Percentiles rank a stretch among this genome's conserved stretches.
Evolutionary conservation across 805 yeast species (phyloP).

Genomic region (Wickerhamomyces strasburgensis): DNA sequence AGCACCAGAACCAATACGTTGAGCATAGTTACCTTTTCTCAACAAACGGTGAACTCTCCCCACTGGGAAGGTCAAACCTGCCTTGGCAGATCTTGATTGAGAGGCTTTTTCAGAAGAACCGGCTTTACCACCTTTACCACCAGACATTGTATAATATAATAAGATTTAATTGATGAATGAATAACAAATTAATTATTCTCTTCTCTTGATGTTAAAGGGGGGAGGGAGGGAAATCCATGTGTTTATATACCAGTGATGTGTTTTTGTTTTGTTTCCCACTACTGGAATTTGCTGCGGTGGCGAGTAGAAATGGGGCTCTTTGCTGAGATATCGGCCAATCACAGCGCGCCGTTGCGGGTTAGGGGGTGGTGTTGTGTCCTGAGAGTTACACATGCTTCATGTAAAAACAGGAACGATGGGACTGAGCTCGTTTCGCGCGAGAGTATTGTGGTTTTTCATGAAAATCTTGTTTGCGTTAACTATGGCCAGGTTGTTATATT

Average conservation of each 20-base stretch:
- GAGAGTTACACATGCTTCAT: conserved; percentile 5
- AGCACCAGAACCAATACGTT: conserved; percentile 99
- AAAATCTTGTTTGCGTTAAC: background rate
- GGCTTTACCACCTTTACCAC: conserved; percentile 81
- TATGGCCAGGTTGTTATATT: background rate
- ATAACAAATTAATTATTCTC: too few species aligned
- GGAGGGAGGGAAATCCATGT: background rate
- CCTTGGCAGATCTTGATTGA: conserved; percentile 97
- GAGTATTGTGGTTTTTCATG: background rate
- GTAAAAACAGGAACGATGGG: conserved; percentile 9
- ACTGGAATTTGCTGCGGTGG: too few species aligned
- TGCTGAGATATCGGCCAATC: too few species aligned
- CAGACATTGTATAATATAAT: conserved; percentile 66
- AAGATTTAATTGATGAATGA: conserved; percentile 76
- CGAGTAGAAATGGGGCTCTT: too few species aligned
- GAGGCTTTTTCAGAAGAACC: conserved; percentile 93
- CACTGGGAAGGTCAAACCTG: conserved; percentile 98
- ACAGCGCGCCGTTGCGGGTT: too few species aligned
- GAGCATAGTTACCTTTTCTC: conserved; percentile 97
- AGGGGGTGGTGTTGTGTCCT: too few species aligned
- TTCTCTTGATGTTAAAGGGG: background rate
- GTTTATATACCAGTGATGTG: background rate
- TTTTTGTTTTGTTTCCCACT: background rate
- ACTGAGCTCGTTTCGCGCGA: background rate
- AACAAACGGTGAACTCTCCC: conserved; percentile 97